Percentiles rank a stretch among this genome's conserved stretches.
phyloP scores from a whole-genome alignment of 2,329 filamentous ascomycete genomes.

The Exophiala aquamarina region DNA sequence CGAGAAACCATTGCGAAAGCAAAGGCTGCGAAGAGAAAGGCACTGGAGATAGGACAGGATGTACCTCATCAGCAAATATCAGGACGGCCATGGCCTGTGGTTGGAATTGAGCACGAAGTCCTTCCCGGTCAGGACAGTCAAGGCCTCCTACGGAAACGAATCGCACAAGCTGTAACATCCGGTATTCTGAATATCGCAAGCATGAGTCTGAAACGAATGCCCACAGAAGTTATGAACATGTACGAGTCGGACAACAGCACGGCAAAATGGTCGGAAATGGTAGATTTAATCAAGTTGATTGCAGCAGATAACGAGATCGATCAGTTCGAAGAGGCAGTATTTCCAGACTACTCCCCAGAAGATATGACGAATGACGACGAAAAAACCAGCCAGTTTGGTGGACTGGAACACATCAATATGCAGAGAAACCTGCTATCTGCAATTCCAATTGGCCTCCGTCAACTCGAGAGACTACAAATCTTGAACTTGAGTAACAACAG shows the following conservation, averaged over 20 bases:
- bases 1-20: constrained; percentile 92
- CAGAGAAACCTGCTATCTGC: constrained; percentile 77
- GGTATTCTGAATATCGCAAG: constrained; percentile 88
- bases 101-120: constrained; percentile 49
- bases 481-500: constrained; percentile 86
- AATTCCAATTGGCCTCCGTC: constrained; percentile 73
- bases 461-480: constrained; percentile 71
- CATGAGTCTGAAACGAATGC: constrained; percentile 75
- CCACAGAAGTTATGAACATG: constrained; percentile 82
- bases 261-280: constrained; percentile 82
- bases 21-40: constrained; percentile 54
- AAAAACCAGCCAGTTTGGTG: constrained; percentile 74
- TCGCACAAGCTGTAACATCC: constrained; percentile 70
- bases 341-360: constrained; percentile 67
- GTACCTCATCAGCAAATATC: neutral
- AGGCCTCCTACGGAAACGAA: constrained; percentile 70
- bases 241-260: constrained; percentile 70
- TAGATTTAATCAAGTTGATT: constrained; percentile 80
- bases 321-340: constrained; percentile 68
- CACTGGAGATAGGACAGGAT: neutral
- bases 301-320: constrained; percentile 89
- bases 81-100: neutral
- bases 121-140: constrained; percentile 59
- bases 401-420: constrained; percentile 76
- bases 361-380: constrained; percentile 64